These are phyloP conservation scores for Craspedostauros australis DNA, from an alignment of 108 stramenopile species.

Conservation along the genomic window DNA sequence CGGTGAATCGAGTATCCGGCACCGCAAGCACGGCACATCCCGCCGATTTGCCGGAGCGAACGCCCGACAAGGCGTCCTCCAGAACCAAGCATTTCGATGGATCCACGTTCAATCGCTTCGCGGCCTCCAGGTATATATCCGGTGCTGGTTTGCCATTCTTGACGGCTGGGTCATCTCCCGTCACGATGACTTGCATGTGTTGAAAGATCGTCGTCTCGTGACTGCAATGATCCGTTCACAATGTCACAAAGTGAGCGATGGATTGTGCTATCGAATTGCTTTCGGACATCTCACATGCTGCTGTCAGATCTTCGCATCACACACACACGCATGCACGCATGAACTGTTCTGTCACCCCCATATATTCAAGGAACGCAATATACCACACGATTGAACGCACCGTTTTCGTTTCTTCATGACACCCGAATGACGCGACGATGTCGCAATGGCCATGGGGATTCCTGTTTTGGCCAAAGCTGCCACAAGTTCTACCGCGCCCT, in stretches of 20 bases:
- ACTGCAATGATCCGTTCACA: background rate
- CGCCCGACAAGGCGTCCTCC: slow-evolving; percentile 75
- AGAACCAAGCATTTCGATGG: slow-evolving; percentile 74
- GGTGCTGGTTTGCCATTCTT: slow-evolving; percentile 77
- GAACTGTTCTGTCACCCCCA: too few relatives aligned
- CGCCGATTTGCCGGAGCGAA: slow-evolving; percentile 53
- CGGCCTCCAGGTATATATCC: slow-evolving; percentile 76
- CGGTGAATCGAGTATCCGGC: slow-evolving; percentile 55
- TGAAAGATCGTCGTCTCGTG: slow-evolving; percentile 54
- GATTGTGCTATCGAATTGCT: background rate
- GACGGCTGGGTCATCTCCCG: slow-evolving; percentile 65
- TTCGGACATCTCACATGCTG: too few relatives aligned
- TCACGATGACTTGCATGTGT: slow-evolving; percentile 47
- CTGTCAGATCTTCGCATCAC: too few relatives aligned
- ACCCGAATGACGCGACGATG: slow-evolving; percentile 47
- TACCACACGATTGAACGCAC: slow-evolving; percentile 12
- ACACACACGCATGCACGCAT: too few relatives aligned
- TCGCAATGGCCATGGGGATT: slow-evolving; percentile 71
- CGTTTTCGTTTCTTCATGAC: slow-evolving; percentile 49
- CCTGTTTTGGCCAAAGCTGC: slow-evolving; percentile 17
- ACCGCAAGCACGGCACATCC: slow-evolving; percentile 69
- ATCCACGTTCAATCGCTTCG: slow-evolving; percentile 42
- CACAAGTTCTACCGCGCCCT: slow-evolving; percentile 60
- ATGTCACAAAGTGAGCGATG: background rate
- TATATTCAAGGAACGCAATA: too few relatives aligned